These are phyloP conservation scores for Fusarium sp. DNA, from an alignment of 2,329 filamentous ascomycete genomes.

Conservation along the genomic window DNA sequence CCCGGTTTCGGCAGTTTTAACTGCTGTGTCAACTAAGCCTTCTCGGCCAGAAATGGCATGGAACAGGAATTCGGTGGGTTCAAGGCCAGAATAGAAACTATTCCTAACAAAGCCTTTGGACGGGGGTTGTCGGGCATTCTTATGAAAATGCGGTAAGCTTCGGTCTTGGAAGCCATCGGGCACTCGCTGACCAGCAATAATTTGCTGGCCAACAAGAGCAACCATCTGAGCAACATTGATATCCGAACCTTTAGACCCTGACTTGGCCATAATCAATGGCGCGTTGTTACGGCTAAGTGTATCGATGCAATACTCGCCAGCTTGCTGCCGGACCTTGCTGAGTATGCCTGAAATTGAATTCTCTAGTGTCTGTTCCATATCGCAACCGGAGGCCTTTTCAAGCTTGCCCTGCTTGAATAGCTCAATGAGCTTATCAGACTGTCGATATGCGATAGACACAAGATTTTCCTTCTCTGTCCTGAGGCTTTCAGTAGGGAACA, in stretches of 20 bases:
- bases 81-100: slow-evolving; percentile 95
- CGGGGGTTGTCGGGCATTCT: slow-evolving; percentile 87
- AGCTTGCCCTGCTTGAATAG: slow-evolving; percentile 83
- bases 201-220: slow-evolving; percentile 96
- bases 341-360: slow-evolving; percentile 90
- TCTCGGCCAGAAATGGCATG: slow-evolving; percentile 99
- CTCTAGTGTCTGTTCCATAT: slow-evolving; percentile 90
- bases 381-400: slow-evolving; percentile 86
- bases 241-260: slow-evolving; percentile 89
- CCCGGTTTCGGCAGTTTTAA: slow-evolving; percentile 96
- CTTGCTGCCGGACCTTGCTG: slow-evolving; percentile 88
- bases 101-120: slow-evolving; percentile 94
- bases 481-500: slow-evolving; percentile 83
- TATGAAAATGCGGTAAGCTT: slow-evolving; percentile 92
- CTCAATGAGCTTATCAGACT: slow-evolving; percentile 84
- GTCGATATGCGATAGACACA: slow-evolving; percentile 79
- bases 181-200: slow-evolving; percentile 94
- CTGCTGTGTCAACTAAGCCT: slow-evolving; percentile 98
- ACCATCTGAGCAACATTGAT: slow-evolving; percentile 99
- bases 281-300: slow-evolving; percentile 92
- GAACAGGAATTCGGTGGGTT: slow-evolving; percentile 98
- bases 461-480: slow-evolving; percentile 78
- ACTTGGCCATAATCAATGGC: slow-evolving; percentile 95
- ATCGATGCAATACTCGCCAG: slow-evolving; percentile 88
- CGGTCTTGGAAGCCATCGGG: slow-evolving; percentile 98